Conservation (phyloP, 257 asterid species). For the Plantago ovata region DNA sequence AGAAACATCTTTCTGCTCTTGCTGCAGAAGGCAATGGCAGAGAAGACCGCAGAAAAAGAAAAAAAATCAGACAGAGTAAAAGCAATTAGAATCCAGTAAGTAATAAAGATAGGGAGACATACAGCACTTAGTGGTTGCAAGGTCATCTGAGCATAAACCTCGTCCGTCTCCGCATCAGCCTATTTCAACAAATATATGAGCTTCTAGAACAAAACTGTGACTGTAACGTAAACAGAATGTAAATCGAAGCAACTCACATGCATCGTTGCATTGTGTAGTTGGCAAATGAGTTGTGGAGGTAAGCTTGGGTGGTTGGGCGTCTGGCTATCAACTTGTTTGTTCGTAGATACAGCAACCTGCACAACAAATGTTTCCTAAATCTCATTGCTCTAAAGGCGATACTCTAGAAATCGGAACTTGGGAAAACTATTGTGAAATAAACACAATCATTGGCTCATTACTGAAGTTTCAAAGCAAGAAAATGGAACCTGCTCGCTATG, state of each 20-base stretch:
- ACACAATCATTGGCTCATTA: no score
- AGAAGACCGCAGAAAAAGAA: not conserved
- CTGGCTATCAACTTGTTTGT: conserved; percentile 65
- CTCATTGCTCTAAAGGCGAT: not conserved
- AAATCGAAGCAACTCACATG: conserved; percentile 37
- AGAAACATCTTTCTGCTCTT: conserved; percentile 75
- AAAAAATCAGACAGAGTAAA: not conserved
- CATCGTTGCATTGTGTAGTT: conserved; percentile 73
- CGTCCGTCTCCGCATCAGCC: conserved; percentile 82
- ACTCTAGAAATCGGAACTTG: no score
- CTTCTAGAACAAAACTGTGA: conserved; percentile 1
- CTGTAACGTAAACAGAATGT: conserved; percentile 9
- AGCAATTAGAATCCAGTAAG: not conserved
- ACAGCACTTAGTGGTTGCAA: conserved; percentile 73
- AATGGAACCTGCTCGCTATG: conserved; percentile 69
- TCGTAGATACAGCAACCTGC: conserved; percentile 73
- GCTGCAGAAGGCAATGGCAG: conserved; percentile 40
- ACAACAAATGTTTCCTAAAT: not conserved
- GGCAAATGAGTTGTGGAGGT: conserved; percentile 69
- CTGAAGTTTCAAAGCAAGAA: no score
- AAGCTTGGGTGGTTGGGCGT: conserved; percentile 64
- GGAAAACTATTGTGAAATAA: no score
- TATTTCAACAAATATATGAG: conserved; percentile 27
- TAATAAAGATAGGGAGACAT: conserved; percentile 22
- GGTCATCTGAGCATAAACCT: conserved; percentile 80